Conservation (phyloP, 768 basidiomycete species). For the Brasilioporus rufonigricans region DNA sequence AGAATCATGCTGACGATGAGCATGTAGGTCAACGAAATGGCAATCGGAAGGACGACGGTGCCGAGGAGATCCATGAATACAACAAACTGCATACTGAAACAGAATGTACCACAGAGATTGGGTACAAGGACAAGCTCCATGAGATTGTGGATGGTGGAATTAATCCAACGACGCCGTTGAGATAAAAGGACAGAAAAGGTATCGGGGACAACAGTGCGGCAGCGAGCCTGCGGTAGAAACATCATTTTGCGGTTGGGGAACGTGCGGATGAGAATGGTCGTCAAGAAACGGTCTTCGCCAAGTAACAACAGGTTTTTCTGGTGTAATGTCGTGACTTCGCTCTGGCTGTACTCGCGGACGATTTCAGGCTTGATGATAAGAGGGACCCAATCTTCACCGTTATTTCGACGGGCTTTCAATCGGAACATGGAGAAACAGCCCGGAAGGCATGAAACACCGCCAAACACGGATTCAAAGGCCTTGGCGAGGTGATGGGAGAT, state of each 20-base stretch:
- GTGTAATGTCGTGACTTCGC: slow-evolving; percentile 89
- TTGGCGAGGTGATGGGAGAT: slow-evolving; percentile 99
- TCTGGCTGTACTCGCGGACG: slow-evolving; percentile 95
- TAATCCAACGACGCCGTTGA: slow-evolving; percentile 98
- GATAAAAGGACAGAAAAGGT: slow-evolving; percentile 91
- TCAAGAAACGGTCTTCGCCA: slow-evolving; percentile 98
- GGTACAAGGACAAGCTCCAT: slow-evolving; percentile 98
- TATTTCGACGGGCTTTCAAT: slow-evolving; percentile 84
- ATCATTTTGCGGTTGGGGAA: slow-evolving; percentile 99
- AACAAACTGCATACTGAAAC: slow-evolving; percentile 99
- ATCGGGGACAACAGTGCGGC: slow-evolving; percentile 94
- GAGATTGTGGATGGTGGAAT: slow-evolving; percentile 98
- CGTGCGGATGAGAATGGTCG: slow-evolving; percentile 92
- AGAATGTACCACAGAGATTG: slow-evolving; percentile 97
- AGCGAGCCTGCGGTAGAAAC: slow-evolving; percentile 95
- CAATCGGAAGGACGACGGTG: slow-evolving; percentile 90
- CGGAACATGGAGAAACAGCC: slow-evolving; percentile 99
- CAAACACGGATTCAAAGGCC: slow-evolving; percentile 98
- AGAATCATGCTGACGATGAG: slow-evolving; percentile 82
- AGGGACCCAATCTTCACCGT: slow-evolving; percentile 96
- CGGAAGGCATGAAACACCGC: slow-evolving; percentile 97
- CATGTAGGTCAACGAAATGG: slow-evolving; percentile 86
- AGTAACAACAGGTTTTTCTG: slow-evolving; percentile 96
- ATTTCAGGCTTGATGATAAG: slow-evolving; percentile 97
- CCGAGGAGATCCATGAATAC: slow-evolving; percentile 96